These are phyloP conservation scores for Penicillium verrucosum DNA, from an alignment of 2,329 filamentous ascomycete genomes.

Conservation along the genomic window DNA sequence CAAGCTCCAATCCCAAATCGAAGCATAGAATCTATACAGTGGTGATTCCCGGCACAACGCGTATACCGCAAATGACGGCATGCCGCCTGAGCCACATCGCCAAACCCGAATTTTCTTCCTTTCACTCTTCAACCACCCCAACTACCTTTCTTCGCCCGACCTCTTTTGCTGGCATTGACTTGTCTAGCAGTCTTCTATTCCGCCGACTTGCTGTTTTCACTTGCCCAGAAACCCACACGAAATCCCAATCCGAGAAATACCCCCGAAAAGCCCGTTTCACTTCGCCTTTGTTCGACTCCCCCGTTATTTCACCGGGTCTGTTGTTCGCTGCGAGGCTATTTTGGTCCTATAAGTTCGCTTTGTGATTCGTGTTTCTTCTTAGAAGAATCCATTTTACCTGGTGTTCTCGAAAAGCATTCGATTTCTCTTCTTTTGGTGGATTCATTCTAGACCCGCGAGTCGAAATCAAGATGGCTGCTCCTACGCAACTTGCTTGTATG, in stretches of 20 bases:
- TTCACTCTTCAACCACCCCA: slow-evolving; percentile 20
- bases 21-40: neutral
- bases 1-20: neutral
- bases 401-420: slow-evolving; percentile 7
- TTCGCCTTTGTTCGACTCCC: slow-evolving; percentile 10
- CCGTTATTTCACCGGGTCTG: neutral
- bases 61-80: slow-evolving; percentile 22
- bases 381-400: slow-evolving; percentile 2
- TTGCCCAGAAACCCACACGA: slow-evolving; percentile 1
- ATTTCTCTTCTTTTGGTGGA: slow-evolving; percentile 13
- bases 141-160: slow-evolving; percentile 29
- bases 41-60: neutral
- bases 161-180: slow-evolving; percentile 50
- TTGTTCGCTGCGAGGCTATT: slow-evolving; percentile 3
- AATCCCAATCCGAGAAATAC: slow-evolving; percentile 6
- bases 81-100: slow-evolving; percentile 24
- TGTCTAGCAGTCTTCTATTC: slow-evolving; percentile 42
- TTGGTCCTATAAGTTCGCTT: slow-evolving; percentile 1
- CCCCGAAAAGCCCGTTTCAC: slow-evolving; percentile 2
- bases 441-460: slow-evolving; percentile 9
- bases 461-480: slow-evolving; percentile 66
- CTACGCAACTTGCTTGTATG: slow-evolving; percentile 87
- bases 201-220: slow-evolving; percentile 10
- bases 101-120: slow-evolving; percentile 29
- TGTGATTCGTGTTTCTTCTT: neutral